Percentiles rank a stretch among this genome's conserved stretches.
Conservation (phyloP, 2,329 filamentous ascomycete species). For the Colletotrichum abscissum region DNA sequence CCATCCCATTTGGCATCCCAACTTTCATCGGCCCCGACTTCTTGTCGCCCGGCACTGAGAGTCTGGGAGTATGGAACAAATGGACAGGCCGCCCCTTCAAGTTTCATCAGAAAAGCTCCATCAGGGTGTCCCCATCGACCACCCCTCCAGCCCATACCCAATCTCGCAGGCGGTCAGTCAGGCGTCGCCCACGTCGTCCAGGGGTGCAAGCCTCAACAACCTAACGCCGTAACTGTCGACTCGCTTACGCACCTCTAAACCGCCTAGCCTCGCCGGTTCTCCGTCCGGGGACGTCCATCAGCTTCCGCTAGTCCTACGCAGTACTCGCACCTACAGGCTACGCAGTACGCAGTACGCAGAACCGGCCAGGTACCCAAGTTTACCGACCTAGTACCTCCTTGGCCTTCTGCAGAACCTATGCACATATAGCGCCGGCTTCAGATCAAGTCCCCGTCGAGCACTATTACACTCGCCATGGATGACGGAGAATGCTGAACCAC, state of each 20-base stretch:
- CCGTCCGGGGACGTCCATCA: conserved; percentile 31
- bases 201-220: conserved; percentile 36
- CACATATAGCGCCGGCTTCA: not conserved
- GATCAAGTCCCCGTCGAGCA: conserved; percentile 7
- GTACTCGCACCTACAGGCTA: not conserved
- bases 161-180: conserved; percentile 30
- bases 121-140: not conserved
- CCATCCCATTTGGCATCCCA: conserved; percentile 12
- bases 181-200: not conserved
- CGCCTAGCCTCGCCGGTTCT: conserved; percentile 33
- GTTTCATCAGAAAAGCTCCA: conserved; percentile 5
- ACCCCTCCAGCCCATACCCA: conserved; percentile 9
- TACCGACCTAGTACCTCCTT: not conserved
- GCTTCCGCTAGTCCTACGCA: conserved; percentile 15
- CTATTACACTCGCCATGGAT: not conserved
- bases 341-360: not conserved
- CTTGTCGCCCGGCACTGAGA: conserved; percentile 8
- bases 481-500: conserved; percentile 23
- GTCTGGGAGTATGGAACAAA: not conserved
- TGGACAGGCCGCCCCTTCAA: not conserved
- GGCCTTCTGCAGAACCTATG: not conserved
- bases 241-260: conserved; percentile 35
- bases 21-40: conserved; percentile 24
- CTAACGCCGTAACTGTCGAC: conserved; percentile 18
- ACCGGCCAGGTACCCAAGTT: not conserved